Base-by-base conservation (phyloP, 208 protist genomes). In the Leishmania gerbilli region DNA sequence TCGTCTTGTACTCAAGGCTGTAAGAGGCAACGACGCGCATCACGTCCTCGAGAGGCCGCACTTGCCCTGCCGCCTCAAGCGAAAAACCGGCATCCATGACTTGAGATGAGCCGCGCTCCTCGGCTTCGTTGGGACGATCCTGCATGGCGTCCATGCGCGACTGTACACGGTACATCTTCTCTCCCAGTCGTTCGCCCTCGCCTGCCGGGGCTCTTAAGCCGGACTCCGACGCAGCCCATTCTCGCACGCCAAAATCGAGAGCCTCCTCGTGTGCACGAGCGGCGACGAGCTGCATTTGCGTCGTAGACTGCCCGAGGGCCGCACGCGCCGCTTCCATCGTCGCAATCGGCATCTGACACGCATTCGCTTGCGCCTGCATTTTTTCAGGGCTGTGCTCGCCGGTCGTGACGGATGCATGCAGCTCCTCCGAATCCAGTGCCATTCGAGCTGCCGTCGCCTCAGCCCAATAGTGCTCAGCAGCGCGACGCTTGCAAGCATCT, bases 51-150 rank as follows among this genome's bases (percentile, higher is more conserved):
- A 77, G 49, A 34, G 75, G 51, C 4, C 27, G 8, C 0, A 77
- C 55, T 15, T 53, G 31, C 2, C 81, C 81, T 24, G 80, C 55
- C 21, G 76, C 81, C 8, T 71, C 27, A 42, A 84, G 19, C 15
- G 55, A 65, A 19, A 45, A 75, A 65, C 51, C 3, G 40, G 69
- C 67, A 53, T 76, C 49, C 17, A 21, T 49, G 49, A 21, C 71
- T 42, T 55, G 71, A 21, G n/a, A 49, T 55, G 42, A 47, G 2
- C 9, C 5, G n/a, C 31, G 27, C 71, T 47, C 71, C 71, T 60
- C 49, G n/a, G 49, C 51, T 2, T 24, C 21, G 71, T 53, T 19
- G n/a, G 45, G 49, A 37, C 71, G 51, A 27, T 24, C 71, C 71
- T 76, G 49, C 47, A 58, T 21, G 47, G 17, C 71, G 8, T 27